These are phyloP conservation scores for Agrocybe pediades DNA, from an alignment of 768 basidiomycete species.

Conservation along the genomic window DNA sequence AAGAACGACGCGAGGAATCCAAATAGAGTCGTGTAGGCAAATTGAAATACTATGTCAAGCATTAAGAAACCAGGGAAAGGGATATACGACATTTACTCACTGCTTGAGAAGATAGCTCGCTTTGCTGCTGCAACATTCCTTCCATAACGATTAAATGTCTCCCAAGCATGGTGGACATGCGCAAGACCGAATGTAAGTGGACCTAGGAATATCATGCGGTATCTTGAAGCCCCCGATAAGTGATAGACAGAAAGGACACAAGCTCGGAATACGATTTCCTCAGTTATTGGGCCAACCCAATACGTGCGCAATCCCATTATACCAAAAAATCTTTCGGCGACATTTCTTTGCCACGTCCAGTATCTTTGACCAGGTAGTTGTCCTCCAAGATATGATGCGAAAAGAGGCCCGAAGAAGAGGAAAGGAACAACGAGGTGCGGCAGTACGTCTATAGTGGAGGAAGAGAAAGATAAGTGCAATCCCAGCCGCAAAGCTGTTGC, in stretches of 20 bases:
- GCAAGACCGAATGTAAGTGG: conserved; percentile 92
- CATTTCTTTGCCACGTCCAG: conserved; percentile 44
- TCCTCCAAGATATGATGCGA: conserved; percentile 46
- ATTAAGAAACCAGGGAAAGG: background rate
- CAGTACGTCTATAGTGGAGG: conserved; percentile 21
- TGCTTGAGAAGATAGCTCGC: conserved; percentile 53
- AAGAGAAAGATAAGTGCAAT: conserved; percentile 9
- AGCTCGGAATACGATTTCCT: conserved; percentile 90
- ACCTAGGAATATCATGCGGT: conserved; percentile 72
- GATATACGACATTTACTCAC: conserved; percentile 39
- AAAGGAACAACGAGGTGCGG: conserved; percentile 71
- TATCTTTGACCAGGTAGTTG: conserved; percentile 56
- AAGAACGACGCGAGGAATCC: conserved; percentile 87
- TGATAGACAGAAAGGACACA: conserved; percentile 78
- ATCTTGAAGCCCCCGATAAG: conserved; percentile 57
- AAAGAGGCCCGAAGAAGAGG: conserved; percentile 80
- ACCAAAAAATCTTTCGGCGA: conserved; percentile 43
- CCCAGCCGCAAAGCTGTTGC: conserved; percentile 45
- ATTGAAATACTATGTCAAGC: conserved; percentile 72
- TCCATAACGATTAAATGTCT: conserved; percentile 77
- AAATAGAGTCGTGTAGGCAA: conserved; percentile 89
- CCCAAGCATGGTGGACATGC: conserved; percentile 92
- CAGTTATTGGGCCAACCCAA: conserved; percentile 75
- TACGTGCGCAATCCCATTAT: conserved; percentile 77
- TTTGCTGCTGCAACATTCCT: conserved; percentile 63